phyloP scores from a whole-genome alignment of 83 land plant genomes.

The Isoetes engelmannii region DNA sequence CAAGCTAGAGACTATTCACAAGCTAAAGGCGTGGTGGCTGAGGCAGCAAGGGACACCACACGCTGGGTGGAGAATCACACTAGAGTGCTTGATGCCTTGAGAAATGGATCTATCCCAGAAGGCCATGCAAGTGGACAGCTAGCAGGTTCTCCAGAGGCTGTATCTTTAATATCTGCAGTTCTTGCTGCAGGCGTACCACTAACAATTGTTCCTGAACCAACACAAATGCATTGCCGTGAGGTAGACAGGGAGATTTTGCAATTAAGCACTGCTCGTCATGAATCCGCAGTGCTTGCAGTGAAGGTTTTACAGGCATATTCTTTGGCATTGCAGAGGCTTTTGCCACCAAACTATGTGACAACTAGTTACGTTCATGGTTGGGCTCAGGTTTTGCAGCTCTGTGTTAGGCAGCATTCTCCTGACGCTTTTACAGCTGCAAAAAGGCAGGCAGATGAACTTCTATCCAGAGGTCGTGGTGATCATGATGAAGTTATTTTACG shows the following conservation, averaged over 20 bases:
- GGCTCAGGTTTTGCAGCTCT: constrained; percentile 71
- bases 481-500: constrained; percentile 37
- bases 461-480: constrained; percentile 43
- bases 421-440: constrained; percentile 51
- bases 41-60: constrained; percentile 58
- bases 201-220: constrained; percentile 85
- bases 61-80: constrained; percentile 81
- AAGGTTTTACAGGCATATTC: constrained; percentile 58
- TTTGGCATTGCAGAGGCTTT: constrained; percentile 62
- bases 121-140: constrained; percentile 34
- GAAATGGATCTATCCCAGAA: constrained; percentile 58
- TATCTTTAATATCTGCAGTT: constrained; percentile 75
- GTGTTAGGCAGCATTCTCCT: constrained; percentile 47
- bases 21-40: constrained; percentile 55
- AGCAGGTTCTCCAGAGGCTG: constrained; percentile 35
- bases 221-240: constrained; percentile 72
- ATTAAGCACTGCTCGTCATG: constrained; percentile 46
- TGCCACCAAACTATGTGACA: constrained; percentile 68
- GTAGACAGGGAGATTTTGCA: constrained; percentile 75
- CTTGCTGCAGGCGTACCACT: constrained; percentile 69
- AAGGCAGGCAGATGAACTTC: constrained; percentile 69
- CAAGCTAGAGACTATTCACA: constrained; percentile 70
- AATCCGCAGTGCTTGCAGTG: constrained; percentile 46
- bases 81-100: constrained; percentile 64
- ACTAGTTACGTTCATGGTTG: constrained; percentile 75